Evolutionary conservation across 192 early-diverging fungal genomes (phyloP).

Genomic region (Rhizoclosmatium globosum): DNA sequence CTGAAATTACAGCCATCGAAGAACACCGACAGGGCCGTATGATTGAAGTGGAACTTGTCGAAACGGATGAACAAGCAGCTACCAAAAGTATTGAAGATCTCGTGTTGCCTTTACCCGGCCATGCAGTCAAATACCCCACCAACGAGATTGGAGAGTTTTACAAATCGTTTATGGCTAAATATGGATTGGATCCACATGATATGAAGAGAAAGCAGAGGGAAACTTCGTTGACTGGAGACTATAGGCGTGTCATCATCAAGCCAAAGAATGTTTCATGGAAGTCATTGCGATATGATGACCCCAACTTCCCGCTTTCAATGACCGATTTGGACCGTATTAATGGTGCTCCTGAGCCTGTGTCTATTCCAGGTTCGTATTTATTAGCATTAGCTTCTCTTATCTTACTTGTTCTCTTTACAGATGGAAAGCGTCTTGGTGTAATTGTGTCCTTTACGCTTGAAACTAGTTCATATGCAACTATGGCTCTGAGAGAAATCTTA

Average conservation of each 20-base stretch:
- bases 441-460: constrained; percentile 79
- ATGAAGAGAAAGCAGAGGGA: constrained; percentile 71
- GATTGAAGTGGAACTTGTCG: constrained; percentile 51
- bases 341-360: constrained; percentile 41
- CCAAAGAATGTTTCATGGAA: constrained; percentile 51
- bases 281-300: constrained; percentile 44
- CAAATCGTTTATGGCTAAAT: constrained; percentile 72
- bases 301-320: constrained; percentile 35
- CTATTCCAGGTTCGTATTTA: constrained; percentile 29
- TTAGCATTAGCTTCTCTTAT: background rate
- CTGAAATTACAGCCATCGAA: constrained; percentile 40
- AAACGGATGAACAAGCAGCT: constrained; percentile 72
- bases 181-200: constrained; percentile 71
- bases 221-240: constrained; percentile 54
- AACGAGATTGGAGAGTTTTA: constrained; percentile 77
- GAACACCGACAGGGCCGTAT: constrained; percentile 28
- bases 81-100: constrained; percentile 88
- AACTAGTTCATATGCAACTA: constrained; percentile 93
- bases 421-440: constrained; percentile 77
- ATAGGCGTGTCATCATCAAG: constrained; percentile 52
- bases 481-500: constrained; percentile 93
- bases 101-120: constrained; percentile 91
- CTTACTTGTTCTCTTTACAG: constrained; percentile 2
- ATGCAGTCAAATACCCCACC: constrained; percentile 77
- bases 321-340: constrained; percentile 49